A percentile compares a stretch with the other conserved stretches of the same genome.
Conservation (phyloP, 345 rosid species). For the Microcos paniculata region DNA sequence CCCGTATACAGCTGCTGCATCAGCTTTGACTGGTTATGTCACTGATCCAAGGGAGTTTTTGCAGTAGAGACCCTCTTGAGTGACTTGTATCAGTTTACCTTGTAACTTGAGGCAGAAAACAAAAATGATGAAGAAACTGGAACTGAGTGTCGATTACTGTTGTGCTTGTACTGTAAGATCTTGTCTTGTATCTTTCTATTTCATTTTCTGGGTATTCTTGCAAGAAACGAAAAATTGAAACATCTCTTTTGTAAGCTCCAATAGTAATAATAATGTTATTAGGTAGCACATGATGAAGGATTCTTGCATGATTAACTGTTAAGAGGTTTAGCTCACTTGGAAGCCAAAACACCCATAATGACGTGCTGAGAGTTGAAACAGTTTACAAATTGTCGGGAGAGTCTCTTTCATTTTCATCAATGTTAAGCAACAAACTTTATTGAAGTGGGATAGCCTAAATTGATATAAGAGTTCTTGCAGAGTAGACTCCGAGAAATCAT, state of each 20-base stretch:
- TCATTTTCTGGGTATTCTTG: not conserved
- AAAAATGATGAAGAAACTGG: not conserved
- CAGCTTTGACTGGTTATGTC: constrained; percentile 89
- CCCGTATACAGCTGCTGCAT: constrained; percentile 94
- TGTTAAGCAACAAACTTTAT: too few species aligned
- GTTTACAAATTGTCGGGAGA: too few species aligned
- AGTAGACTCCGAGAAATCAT: not conserved
- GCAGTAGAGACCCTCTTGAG: constrained; percentile 34
- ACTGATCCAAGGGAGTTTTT: constrained; percentile 99
- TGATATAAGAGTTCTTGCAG: not conserved
- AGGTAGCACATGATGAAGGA: not conserved
- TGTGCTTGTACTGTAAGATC: not conserved
- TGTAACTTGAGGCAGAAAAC: not conserved
- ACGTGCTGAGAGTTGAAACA: too few species aligned
- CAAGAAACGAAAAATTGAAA: not conserved
- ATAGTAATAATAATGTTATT: not conserved
- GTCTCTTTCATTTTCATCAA: too few species aligned
- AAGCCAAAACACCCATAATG: too few species aligned
- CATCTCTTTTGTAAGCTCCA: constrained; percentile 3
- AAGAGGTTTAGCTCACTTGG: too few species aligned
- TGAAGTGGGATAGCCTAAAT: not conserved
- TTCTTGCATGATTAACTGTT: not conserved
- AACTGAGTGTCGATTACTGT: too few species aligned
- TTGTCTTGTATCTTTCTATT: not conserved
- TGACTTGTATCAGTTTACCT: not conserved